phyloP scores from a whole-genome alignment of 1,284 basidiomycete genomes.

The Marasmius tenuissimus region DNA sequence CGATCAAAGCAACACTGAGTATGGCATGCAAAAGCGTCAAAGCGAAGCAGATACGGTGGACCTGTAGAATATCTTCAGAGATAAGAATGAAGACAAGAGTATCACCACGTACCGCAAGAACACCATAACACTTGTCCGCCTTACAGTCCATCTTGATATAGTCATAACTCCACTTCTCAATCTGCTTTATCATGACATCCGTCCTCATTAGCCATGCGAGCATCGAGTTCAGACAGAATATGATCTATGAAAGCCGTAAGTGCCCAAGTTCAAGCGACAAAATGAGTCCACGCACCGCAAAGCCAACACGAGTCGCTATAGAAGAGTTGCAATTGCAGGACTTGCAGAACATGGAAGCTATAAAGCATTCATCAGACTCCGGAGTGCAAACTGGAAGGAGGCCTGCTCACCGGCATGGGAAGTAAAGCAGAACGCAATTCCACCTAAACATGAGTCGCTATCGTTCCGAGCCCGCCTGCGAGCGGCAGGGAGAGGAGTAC shows the following conservation, averaged over 20 bases:
- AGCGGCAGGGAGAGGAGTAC: slow-evolving; percentile 85
- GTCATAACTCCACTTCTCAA: slow-evolving; percentile 93
- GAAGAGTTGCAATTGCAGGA: slow-evolving; percentile 99
- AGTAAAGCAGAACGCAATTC: slow-evolving; percentile 80
- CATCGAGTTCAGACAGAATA: slow-evolving; percentile 95
- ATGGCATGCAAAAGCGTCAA: slow-evolving; percentile 88
- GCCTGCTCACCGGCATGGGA: slow-evolving; percentile 71
- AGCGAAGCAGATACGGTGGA: slow-evolving; percentile 97
- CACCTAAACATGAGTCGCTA: slow-evolving; percentile 80
- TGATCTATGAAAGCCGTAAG: slow-evolving; percentile 57
- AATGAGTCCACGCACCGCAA: slow-evolving; percentile 66
- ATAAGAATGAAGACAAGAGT: background rate
- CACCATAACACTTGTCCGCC: slow-evolving; percentile 93
- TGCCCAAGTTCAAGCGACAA: background rate
- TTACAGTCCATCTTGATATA: slow-evolving; percentile 98
- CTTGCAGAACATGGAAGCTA: slow-evolving; percentile 96
- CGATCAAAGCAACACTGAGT: slow-evolving; percentile 78
- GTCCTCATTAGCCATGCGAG: slow-evolving; percentile 97
- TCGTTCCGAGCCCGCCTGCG: slow-evolving; percentile 72
- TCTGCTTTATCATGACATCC: slow-evolving; percentile 81
- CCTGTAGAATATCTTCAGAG: slow-evolving; percentile 42
- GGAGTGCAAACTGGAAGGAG: slow-evolving; percentile 1
- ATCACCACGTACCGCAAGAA: slow-evolving; percentile 77
- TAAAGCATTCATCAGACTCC: slow-evolving; percentile 14
- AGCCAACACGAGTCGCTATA: slow-evolving; percentile 96